A percentile compares a stretch with the other conserved stretches of the same genome.
phyloP scores from a whole-genome alignment of 495 filamentous ascomycete species.

The Hamigera avellanea region DNA sequence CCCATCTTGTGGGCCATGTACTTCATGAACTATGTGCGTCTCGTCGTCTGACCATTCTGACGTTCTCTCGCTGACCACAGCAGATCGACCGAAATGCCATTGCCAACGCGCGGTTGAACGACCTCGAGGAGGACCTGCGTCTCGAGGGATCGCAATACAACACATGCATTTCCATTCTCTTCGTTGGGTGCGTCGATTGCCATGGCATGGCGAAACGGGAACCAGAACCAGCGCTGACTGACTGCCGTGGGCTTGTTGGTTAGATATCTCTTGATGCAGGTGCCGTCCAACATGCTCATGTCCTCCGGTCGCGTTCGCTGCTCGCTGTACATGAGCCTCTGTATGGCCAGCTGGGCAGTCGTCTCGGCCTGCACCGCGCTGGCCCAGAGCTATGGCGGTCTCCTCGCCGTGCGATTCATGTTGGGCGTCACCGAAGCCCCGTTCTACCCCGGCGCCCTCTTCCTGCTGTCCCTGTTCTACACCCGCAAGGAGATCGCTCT shows the following conservation, averaged over 20 bases:
- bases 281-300: conserved; percentile 33
- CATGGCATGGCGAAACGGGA: no score
- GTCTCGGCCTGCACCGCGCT: conserved; percentile 53
- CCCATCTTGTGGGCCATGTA: conserved; percentile 67
- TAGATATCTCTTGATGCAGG: conserved; percentile 37
- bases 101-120: conserved; percentile 38
- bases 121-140: conserved; percentile 37
- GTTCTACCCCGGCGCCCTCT: conserved; percentile 36
- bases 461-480: conserved; percentile 39
- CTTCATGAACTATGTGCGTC: no score
- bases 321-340: conserved; percentile 49
- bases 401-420: conserved; percentile 58
- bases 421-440: conserved; percentile 52
- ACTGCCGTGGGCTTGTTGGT: no score
- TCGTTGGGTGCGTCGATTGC: conserved; percentile 65
- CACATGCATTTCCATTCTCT: conserved; percentile 56
- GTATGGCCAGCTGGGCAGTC: conserved; percentile 59
- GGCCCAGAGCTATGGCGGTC: conserved; percentile 44
- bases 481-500: conserved; percentile 39
- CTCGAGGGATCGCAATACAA: conserved; percentile 39
- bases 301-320: conserved; percentile 45
- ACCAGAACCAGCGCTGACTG: no score
- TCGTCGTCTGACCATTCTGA: no score
- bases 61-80: conserved; percentile 70
- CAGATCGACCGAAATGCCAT: conserved; percentile 64